These are phyloP conservation scores for Neonectria magnoliae DNA, from an alignment of 2,329 filamentous ascomycete species.

Conservation along the genomic window DNA sequence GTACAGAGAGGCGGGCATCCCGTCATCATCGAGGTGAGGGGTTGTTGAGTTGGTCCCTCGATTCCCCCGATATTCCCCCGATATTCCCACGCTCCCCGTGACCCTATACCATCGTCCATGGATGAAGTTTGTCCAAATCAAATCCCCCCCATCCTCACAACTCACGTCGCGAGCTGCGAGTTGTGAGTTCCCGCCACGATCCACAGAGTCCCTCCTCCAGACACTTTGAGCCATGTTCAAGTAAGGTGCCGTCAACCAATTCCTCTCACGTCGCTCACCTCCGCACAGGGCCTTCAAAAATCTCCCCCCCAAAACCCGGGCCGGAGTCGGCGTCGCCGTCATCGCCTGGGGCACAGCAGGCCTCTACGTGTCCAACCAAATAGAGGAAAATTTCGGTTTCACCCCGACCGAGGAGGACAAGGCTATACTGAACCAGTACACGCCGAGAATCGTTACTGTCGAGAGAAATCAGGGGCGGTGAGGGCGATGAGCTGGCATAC, in stretches of 20 bases:
- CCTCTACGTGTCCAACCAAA: slow-evolving; percentile 76
- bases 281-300: slow-evolving; percentile 72
- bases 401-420: slow-evolving; percentile 79
- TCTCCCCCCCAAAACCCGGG: slow-evolving; percentile 75
- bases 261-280: not conserved
- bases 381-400: slow-evolving; percentile 78
- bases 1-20: not conserved
- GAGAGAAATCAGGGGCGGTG: slow-evolving; percentile 27
- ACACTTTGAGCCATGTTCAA: slow-evolving; percentile 32
- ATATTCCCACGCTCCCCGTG: not conserved
- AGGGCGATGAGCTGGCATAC: not conserved
- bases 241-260: slow-evolving; percentile 18
- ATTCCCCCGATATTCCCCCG: too few relatives aligned
- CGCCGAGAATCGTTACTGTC: slow-evolving; percentile 71
- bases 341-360: slow-evolving; percentile 81
- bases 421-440: slow-evolving; percentile 68
- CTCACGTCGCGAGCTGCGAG: not conserved
- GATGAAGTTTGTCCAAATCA: not conserved
- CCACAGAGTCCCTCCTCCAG: not conserved
- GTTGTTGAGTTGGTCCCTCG: not conserved
- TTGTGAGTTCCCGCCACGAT: not conserved
- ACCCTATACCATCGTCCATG: not conserved
- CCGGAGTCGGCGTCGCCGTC: slow-evolving; percentile 77
- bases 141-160: not conserved
- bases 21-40: not conserved